Evolutionary conservation across 805 yeast genomes (phyloP).

Genomic region (Hemisphaericaspora nanyangensis): DNA sequence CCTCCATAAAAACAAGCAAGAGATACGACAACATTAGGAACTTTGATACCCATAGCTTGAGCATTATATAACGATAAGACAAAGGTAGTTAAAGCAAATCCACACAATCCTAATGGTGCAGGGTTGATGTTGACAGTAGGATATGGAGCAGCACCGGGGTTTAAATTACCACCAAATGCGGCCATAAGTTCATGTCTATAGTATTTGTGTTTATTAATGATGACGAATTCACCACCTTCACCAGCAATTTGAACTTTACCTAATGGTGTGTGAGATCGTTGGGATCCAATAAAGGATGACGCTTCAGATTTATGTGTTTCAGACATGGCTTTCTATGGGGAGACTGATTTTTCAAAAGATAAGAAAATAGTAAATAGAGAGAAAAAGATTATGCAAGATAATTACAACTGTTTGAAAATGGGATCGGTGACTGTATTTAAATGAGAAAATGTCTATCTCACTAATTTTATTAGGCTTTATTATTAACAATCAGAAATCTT

Average conservation of each 20-base stretch:
- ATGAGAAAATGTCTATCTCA: no score
- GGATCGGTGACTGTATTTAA: no score
- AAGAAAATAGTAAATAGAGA: no score
- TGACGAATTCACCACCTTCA: conserved; percentile 28
- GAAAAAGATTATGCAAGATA: no score
- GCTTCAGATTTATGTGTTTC: conserved; percentile 5
- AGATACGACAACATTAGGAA: conserved; percentile 54
- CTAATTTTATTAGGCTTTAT: no score
- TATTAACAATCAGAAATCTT: no score
- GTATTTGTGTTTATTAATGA: conserved; percentile 28
- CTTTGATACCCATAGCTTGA: conserved; percentile 48
- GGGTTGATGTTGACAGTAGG: conserved; percentile 61
- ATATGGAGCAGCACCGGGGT: conserved; percentile 27
- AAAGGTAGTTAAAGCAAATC: conserved; percentile 62
- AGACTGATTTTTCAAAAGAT: no score
- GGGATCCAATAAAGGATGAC: neutral
- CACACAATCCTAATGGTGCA: conserved; percentile 60
- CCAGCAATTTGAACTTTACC: conserved; percentile 17
- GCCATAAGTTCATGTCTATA: conserved; percentile 30
- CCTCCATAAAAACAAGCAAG: conserved; percentile 65
- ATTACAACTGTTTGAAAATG: no score
- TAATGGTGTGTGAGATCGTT: conserved; percentile 1
- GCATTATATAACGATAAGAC: conserved; percentile 54
- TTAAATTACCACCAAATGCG: conserved; percentile 37
- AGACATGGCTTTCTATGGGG: neutral